Evolutionary conservation across 306 rosid species (phyloP), one percentile per base, ranked within the genome.

Genomic region (Astragalus glycyphyllos): DNA sequence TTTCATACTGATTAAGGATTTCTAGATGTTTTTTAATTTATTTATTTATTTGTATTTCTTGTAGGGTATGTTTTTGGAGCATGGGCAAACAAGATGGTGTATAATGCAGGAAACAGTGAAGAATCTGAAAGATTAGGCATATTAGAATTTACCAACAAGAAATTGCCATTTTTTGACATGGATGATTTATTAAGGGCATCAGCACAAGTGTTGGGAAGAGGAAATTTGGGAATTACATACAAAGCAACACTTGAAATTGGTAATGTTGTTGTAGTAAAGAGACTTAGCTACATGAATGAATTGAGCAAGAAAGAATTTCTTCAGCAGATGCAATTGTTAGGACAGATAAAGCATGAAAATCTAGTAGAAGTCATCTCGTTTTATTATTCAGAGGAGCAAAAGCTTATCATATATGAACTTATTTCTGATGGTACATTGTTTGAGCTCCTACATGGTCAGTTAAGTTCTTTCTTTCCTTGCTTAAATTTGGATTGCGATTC

Each of bases 131-230:
- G 65, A 58, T 54, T 72, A 37, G 83, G 82, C 4, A 69, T 58
- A 68, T 58, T 87, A 68, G 86, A 89, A 64, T 78, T 89, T 75
- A 76, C 79, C 51, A 79, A 69, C 79, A 81, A 82, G 77, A 82
- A 83, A 58, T 48, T 85, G 15, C 83, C 79, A 58, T 80, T 66
- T 9, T 92, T 90, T 65, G 96, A 88, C 81, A 73, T 92, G 84
- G 98, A 92, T 64, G 96, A 92, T 77, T 82, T 92, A 35, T 76
- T 92, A 48, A 79, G 92, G 74, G 88, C 96, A 37, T 85, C 98
- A 6, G 92, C 92, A 48, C 85, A 88, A 81, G 75, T 80, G 2
- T 50, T 90, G 14, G 96, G 96, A 7, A 84, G 72, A 41, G 96
- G 91, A 17, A 58, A 79, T 23, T 75, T 86, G 37, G 98, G 96